Conservation (phyloP, 805 yeast genomes). For the Brettanomyces bruxellensis region DNA sequence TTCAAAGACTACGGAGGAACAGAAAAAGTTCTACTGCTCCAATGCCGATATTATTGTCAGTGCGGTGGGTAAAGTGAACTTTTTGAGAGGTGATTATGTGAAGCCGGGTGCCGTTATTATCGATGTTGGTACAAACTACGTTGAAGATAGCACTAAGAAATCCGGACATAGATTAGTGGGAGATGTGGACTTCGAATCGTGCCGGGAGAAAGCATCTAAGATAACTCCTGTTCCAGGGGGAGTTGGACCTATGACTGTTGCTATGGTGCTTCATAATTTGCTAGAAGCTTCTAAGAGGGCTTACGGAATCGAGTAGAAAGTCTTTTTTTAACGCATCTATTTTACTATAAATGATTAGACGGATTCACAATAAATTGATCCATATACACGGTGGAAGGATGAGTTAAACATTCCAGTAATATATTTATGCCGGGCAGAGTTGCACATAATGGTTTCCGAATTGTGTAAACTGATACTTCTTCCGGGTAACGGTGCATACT, state of each 20-base stretch:
- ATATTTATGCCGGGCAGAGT: no score
- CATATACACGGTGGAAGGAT: not conserved
- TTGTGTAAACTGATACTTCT: no score
- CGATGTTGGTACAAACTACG: conserved; percentile 92
- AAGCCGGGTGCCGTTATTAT: conserved; percentile 79
- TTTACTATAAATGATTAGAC: not conserved
- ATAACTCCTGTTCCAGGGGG: conserved; percentile 99
- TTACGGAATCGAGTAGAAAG: conserved; percentile 7
- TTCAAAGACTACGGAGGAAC: conserved; percentile 58
- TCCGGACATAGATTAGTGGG: conserved; percentile 86
- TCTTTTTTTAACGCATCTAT: no score
- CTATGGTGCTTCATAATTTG: conserved; percentile 85
- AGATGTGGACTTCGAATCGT: conserved; percentile 78
- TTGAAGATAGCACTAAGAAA: conserved; percentile 64
- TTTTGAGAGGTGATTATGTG: conserved; percentile 80
- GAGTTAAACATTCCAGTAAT: no score
- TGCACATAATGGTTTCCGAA: no score
- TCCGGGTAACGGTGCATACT: no score
- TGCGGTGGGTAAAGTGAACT: conserved; percentile 83
- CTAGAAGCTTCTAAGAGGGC: conserved; percentile 54
- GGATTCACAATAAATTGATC: not conserved
- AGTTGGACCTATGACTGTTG: conserved; percentile 99
- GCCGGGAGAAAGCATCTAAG: conserved; percentile 50
- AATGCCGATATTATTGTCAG: conserved; percentile 84
- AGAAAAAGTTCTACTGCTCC: conserved; percentile 37